Evolutionary conservation across 495 filamentous ascomycete genomes (phyloP), one percentile per base, ranked within the genome.

Genomic region (Endocarpon pusillum): DNA sequence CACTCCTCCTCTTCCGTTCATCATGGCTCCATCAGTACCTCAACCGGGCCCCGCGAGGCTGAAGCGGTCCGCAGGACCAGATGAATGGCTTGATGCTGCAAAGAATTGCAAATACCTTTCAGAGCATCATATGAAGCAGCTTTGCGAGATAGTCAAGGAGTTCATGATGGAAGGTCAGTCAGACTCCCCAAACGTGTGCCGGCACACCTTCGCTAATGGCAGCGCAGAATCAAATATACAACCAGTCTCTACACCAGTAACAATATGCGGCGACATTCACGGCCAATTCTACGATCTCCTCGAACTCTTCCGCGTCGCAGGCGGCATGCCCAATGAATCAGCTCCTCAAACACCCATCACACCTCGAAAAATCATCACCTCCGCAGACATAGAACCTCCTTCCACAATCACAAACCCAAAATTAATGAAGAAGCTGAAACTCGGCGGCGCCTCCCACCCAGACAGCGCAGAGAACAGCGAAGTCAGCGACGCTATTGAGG

Each of bases 201-300:
- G 9, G 12, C 22, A 4, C 6, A 0, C 34, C 25, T 31, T 34
- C 32, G 35, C 36, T 35, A 11, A 25, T 30, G 11, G 21, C 34
- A n/a, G 18, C 34, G 10, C 42, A 92, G 89, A 97, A 64, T 93
- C 84, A 33, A 97, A 97, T 54, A 94, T 97, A 21, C 86, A 94
- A 50, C 89, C 91, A 15, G 89, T 97, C 19, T 70, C 73, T 11
- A 92, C 91, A 0, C 89, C 89, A n/a, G 89, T 97, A 35, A 97
- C 89, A 19, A 76, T 97, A 43, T 97, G 89, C 49, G 89, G 89
- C 47, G 89, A 97, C 52, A 94, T 97, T 45, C 89, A 97, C 57
- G 89, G 89, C 47, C 89, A 97, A 60, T 97, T 94, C 58, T 97
- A 96, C 66, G 89, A 97, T 55, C 67, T 97, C 4, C 71, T 96